A percentile compares a stretch with the other conserved stretches of the same genome.
These are phyloP conservation scores for Neurospora terricola DNA, from an alignment of 495 filamentous ascomycete species.

Conservation along the genomic window DNA sequence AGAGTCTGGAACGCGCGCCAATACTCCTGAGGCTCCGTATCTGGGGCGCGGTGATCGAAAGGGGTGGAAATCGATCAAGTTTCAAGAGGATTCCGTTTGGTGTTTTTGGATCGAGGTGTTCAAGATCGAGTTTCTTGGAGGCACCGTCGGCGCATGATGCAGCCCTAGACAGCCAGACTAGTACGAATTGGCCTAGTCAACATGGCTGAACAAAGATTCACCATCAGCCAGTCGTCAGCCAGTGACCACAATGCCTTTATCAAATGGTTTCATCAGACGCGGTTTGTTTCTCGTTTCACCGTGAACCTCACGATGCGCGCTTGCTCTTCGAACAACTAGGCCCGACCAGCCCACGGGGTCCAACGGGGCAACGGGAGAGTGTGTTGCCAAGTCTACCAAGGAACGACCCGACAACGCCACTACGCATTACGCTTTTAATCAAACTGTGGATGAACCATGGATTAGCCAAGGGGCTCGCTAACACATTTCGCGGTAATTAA, in stretches of 20 bases:
- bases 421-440: not conserved
- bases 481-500: not conserved
- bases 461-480: not conserved
- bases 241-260: not conserved
- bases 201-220: not conserved
- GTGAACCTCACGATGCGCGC: not conserved
- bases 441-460: not conserved
- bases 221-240: not conserved
- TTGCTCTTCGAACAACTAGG: not conserved
- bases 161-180: not conserved
- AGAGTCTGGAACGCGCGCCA: not conserved
- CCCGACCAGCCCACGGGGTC: not conserved
- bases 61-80: not conserved
- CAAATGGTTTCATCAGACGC: not conserved
- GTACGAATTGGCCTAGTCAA: not conserved
- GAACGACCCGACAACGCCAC: not conserved
- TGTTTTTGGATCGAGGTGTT: not conserved
- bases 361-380: not conserved
- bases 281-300: not conserved
- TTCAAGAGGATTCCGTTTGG: not conserved
- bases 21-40: not conserved
- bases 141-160: not conserved
- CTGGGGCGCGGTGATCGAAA: not conserved
- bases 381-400: not conserved
- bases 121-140: not conserved